Conservation (phyloP, 2,329 filamentous ascomycete species). For the Diaporthe ampelina region DNA sequence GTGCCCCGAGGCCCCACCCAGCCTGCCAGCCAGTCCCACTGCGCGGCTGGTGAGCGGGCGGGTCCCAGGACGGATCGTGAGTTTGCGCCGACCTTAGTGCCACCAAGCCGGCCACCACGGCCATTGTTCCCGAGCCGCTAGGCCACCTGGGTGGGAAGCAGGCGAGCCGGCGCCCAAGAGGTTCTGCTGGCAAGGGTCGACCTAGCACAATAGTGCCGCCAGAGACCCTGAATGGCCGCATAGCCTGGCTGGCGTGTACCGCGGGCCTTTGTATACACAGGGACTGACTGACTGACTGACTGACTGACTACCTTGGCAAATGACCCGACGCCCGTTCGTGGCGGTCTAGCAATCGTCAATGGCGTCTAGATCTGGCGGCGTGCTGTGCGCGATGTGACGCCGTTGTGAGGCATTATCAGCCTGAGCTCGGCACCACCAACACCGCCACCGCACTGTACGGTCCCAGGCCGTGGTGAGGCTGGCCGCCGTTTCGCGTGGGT, state of each 20-base stretch:
- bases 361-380: constrained; percentile 19
- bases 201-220: not conserved
- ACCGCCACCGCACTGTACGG: not conserved
- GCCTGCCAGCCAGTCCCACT: not conserved
- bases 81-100: constrained; percentile 22
- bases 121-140: constrained; percentile 22
- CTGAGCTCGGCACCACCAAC: not conserved
- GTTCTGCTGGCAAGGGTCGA: not conserved
- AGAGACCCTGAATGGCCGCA: no score
- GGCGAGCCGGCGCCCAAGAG: no score
- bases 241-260: no score
- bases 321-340: not conserved
- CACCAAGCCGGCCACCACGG: constrained; percentile 17
- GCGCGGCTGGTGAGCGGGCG: not conserved
- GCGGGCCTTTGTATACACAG: no score
- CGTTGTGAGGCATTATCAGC: constrained; percentile 11
- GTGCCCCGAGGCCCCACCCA: constrained; percentile 4
- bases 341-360: constrained; percentile 16
- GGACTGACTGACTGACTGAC: no score
- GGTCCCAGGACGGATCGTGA: not conserved
- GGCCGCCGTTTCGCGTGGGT: not conserved
- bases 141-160: not conserved
- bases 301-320: not conserved
- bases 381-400: not conserved
- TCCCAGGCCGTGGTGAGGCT: not conserved